These are phyloP conservation scores for Millerozyma acaciae DNA, from an alignment of 805 yeast genomes.

Conservation along the genomic window DNA sequence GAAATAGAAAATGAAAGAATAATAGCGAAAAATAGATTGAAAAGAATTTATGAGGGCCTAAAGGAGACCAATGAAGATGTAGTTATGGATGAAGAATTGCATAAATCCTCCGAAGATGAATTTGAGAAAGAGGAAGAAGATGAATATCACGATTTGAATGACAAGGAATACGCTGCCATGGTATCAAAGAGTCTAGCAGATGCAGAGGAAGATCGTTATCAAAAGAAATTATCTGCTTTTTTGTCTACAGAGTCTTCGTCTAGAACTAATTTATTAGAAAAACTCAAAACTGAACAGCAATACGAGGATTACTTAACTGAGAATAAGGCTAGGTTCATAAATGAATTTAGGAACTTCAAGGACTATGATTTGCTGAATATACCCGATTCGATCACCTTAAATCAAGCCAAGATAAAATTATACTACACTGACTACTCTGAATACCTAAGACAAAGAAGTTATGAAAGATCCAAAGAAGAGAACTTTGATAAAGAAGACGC, in stretches of 20 bases:
- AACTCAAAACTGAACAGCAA: conserved; percentile 16
- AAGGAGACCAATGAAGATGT: conserved; percentile 24
- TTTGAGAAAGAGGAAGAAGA: conserved; percentile 12
- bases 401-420: conserved; percentile 10
- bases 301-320: conserved; percentile 40
- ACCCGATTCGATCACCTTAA: background rate
- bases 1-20: conserved; percentile 47
- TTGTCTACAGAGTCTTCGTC: conserved; percentile 12
- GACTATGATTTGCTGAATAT: conserved; percentile 13
- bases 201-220: conserved; percentile 18
- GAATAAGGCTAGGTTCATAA: conserved; percentile 30
- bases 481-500: conserved; percentile 38
- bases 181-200: conserved; percentile 18
- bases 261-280: conserved; percentile 16
- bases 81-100: conserved; percentile 1
- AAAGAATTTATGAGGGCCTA: conserved; percentile 41
- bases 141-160: conserved; percentile 26
- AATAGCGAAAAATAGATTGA: conserved; percentile 45
- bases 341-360: conserved; percentile 24
- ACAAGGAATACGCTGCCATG: conserved; percentile 24
- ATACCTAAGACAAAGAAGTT: conserved; percentile 38
- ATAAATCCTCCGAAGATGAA: conserved; percentile 15
- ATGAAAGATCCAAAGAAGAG: conserved; percentile 39
- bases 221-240: conserved; percentile 1
- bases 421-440: conserved; percentile 43